These are phyloP conservation scores for Didymella pinodella DNA, from an alignment of 2,329 filamentous ascomycete genomes.

Conservation along the genomic window DNA sequence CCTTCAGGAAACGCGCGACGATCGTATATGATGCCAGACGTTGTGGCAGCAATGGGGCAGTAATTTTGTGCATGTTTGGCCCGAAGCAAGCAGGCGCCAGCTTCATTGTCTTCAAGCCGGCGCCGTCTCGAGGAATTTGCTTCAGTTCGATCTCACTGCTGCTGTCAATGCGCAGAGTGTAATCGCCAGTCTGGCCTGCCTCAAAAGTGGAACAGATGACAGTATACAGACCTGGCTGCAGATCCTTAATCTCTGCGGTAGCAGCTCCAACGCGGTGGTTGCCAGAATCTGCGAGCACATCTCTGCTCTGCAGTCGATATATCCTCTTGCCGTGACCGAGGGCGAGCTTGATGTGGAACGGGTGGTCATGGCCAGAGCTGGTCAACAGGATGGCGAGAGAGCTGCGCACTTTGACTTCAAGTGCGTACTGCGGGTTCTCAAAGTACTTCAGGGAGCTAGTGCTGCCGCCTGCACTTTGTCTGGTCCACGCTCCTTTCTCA, in stretches of 20 bases:
- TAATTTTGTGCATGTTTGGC: slow-evolving; percentile 60
- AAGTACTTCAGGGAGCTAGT: slow-evolving; percentile 77
- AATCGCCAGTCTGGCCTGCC: slow-evolving; percentile 75
- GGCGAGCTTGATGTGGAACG: slow-evolving; percentile 84
- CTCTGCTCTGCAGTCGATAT: slow-evolving; percentile 72
- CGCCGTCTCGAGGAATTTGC: slow-evolving; percentile 74
- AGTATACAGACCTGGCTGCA: slow-evolving; percentile 81
- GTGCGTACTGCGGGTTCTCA: slow-evolving; percentile 85
- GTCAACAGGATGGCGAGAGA: slow-evolving; percentile 78
- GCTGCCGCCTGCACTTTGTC: slow-evolving; percentile 83
- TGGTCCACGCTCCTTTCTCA: slow-evolving; percentile 74
- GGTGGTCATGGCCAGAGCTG: slow-evolving; percentile 69
- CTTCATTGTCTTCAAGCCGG: slow-evolving; percentile 72
- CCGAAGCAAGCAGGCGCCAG: slow-evolving; percentile 63
- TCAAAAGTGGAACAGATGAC: slow-evolving; percentile 93
- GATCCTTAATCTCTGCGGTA: slow-evolving; percentile 66
- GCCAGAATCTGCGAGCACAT: slow-evolving; percentile 83
- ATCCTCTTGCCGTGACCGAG: slow-evolving; percentile 79
- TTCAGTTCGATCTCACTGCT: slow-evolving; percentile 64
- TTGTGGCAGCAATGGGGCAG: slow-evolving; percentile 59
- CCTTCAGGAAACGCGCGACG: slow-evolving; percentile 57
- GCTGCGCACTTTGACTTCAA: slow-evolving; percentile 65
- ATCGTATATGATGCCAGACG: slow-evolving; percentile 70
- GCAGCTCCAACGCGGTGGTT: slow-evolving; percentile 86
- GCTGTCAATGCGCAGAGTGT: slow-evolving; percentile 77